phyloP scores from a whole-genome alignment of 2,329 filamentous ascomycete genomes.

The Colletotrichum kahawae region DNA sequence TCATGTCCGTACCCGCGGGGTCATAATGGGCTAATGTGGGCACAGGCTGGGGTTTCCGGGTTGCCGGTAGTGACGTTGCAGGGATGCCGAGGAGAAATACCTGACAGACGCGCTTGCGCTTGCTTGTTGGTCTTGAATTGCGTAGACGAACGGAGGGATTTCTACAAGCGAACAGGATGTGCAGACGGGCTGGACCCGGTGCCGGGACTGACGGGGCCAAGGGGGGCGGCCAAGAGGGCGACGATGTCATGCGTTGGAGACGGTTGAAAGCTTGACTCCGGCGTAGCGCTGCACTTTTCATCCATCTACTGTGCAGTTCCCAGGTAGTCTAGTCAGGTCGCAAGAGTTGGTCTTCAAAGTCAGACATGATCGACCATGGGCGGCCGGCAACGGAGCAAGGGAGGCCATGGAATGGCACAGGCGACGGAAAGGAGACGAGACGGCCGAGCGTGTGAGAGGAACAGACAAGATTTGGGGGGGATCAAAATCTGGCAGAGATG shows the following conservation, averaged over 20 bases:
- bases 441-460: neutral
- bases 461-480: neutral
- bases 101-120: constrained; percentile 4
- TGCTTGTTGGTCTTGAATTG: neutral
- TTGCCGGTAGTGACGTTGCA: neutral
- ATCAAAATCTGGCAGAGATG: constrained; percentile 11
- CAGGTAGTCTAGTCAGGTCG: neutral
- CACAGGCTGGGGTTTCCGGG: neutral
- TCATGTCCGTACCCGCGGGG: constrained; percentile 1
- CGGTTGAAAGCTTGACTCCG: constrained; percentile 11
- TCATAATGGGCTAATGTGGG: neutral
- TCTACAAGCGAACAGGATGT: neutral
- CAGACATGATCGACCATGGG: neutral
- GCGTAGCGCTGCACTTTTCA: neutral
- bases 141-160: neutral
- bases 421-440: neutral
- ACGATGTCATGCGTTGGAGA: constrained; percentile 17
- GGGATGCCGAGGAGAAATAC: neutral
- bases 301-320: neutral
- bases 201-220: constrained; percentile 11
- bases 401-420: neutral
- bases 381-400: neutral
- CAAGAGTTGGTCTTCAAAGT: neutral
- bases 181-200: neutral
- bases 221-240: constrained; percentile 1